Conservation (phyloP, 2,329 filamentous ascomycete genomes). For the Tolypocladium guangdongense region DNA sequence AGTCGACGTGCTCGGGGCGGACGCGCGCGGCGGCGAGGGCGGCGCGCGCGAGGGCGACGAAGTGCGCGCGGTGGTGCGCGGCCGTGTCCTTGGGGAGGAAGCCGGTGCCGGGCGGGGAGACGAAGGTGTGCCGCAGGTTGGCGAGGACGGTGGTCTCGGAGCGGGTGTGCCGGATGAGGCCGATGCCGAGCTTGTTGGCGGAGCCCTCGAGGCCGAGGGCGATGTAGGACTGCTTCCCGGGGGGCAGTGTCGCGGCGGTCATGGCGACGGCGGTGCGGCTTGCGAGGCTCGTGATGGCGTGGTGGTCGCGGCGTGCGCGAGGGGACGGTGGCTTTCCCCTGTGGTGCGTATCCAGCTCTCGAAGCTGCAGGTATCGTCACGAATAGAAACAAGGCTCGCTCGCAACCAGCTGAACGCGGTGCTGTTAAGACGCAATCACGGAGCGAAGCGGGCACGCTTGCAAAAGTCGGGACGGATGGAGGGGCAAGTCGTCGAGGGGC, state of each 20-base stretch:
- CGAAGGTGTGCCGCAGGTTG: conserved; percentile 90
- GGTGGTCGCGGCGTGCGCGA: not conserved
- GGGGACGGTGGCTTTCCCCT: not conserved
- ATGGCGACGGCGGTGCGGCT: conserved; percentile 2
- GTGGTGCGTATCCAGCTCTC: not conserved
- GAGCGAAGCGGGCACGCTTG: not conserved
- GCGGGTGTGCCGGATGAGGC: conserved; percentile 70
- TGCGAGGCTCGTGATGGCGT: not conserved
- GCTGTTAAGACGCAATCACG: not conserved
- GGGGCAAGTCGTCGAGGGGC: not conserved
- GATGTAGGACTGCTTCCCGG: conserved; percentile 31
- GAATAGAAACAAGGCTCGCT: not conserved
- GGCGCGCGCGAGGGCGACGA: conserved; percentile 68
- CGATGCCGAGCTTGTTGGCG: conserved; percentile 94
- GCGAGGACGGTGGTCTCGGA: conserved; percentile 58
- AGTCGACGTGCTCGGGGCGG: conserved; percentile 62
- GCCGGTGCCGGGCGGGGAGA: conserved; percentile 81
- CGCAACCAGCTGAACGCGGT: not conserved
- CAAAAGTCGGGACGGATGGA: not conserved
- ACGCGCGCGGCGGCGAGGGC: conserved; percentile 60
- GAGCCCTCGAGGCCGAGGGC: conserved; percentile 70
- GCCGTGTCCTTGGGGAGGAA: conserved; percentile 97
- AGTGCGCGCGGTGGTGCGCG: conserved; percentile 77
- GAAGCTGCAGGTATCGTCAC: not conserved
- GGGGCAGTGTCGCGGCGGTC: conserved; percentile 12